A percentile compares a stretch with the other conserved stretches of the same genome.
Conservation (phyloP, 2,329 filamentous ascomycete genomes). For the Cadophora sp. region DNA sequence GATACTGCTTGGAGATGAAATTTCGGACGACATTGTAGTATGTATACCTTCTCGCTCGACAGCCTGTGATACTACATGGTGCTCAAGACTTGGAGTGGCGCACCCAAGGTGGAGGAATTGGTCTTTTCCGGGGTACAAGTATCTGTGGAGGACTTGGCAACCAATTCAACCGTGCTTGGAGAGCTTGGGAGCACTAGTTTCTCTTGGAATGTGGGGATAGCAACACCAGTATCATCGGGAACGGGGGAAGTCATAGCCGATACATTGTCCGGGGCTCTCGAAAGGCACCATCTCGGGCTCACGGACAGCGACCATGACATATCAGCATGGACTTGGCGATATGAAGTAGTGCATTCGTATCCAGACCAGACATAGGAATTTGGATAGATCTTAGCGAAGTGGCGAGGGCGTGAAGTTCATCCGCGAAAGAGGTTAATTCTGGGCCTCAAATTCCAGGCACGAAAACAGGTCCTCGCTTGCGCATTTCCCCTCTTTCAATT, state of each 20-base stretch:
- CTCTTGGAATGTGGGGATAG: neutral
- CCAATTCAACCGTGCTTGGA: neutral
- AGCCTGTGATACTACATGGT: neutral
- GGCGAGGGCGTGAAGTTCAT: neutral
- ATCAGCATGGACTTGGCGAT: too few species aligned
- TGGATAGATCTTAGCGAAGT: neutral
- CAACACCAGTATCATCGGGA: neutral
- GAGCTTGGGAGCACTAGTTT: neutral
- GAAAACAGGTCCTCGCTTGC: neutral
- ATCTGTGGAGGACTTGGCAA: neutral
- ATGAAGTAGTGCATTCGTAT: too few species aligned
- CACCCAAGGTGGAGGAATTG: neutral
- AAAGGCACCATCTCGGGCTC: neutral
- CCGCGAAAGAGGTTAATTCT: too few species aligned
- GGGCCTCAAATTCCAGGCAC: neutral
- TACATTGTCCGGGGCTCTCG: neutral
- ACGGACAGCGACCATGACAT: too few species aligned
- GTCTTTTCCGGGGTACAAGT: neutral
- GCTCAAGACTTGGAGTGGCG: neutral
- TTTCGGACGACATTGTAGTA: neutral
- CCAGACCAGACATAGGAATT: neutral
- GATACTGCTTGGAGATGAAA: neutral
- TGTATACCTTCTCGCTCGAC: neutral
- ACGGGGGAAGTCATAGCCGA: neutral
- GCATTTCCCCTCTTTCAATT: neutral